Base-by-base conservation (phyloP, 371 early-diverging fungal genomes). In the Apophysomyces variabilis region DNA sequence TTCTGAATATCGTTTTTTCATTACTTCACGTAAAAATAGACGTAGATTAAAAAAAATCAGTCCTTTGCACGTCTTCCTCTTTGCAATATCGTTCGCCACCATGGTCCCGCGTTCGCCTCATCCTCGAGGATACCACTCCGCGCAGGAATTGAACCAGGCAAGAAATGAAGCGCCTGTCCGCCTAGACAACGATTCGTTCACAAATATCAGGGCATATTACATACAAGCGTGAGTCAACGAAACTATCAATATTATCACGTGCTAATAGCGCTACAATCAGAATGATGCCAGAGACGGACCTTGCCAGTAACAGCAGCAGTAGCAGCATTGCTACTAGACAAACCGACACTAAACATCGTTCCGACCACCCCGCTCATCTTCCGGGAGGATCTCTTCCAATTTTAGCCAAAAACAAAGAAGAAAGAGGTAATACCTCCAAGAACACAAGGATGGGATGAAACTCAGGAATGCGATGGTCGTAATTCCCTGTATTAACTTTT, bases 91-190 rank as follows among this genome's bases (percentile, higher is more conserved):
- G 21, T 21, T 50, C 54, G 54, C 21, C 21, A 50, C 21, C 54
- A 50, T 50, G 54, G 54, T 50, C 54, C 5, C 54, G 21, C 54
- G 21, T 18, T 50, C 54, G 9, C 54, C 54, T 50, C 54, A 16
- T 50, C 21, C 54, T 50, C 54, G 54, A 50, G 54, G 54, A 26
- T 50, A 50, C 54, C 21, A 50, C 21, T 50, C 54, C 21, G 54
- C 54, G 54, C 54, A 50, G 21, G 54, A 50, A 21, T 21, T 50
- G 21, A 26, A 50, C 21, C 16, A 21, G 9, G 21, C 54, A 9
- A n/a, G 21, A 9, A 18, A 9, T n/a, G 54, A 50, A 21, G n/a
- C 54, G 5, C 16, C 21, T 26, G 21, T 9, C n/a, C 54, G 54
- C 21, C 21, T 26, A 21, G 54, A 50, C 21, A 50, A 21, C 21